Percentiles rank a stretch among this genome's conserved stretches.
Conservation (phyloP, 2,329 filamentous ascomycete species). For the Botrytis tulipae region DNA sequence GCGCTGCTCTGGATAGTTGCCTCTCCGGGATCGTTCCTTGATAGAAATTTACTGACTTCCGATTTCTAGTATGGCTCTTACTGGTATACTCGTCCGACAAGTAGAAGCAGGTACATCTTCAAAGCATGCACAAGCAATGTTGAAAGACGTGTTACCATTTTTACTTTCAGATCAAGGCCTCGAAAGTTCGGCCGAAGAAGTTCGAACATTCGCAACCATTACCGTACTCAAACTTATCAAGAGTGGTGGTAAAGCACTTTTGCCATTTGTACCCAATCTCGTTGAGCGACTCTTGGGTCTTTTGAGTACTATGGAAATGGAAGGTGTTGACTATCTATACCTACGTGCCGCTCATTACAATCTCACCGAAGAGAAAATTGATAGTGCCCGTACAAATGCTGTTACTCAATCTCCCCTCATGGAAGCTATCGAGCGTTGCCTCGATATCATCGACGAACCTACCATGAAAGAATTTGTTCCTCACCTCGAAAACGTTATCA, state of each 20-base stretch:
- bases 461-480: slow-evolving; percentile 75
- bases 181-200: slow-evolving; percentile 84
- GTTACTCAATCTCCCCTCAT: slow-evolving; percentile 87
- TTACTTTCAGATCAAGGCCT: slow-evolving; percentile 84
- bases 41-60: background rate
- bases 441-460: slow-evolving; percentile 76
- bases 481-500: slow-evolving; percentile 74
- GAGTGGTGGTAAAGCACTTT: slow-evolving; percentile 74
- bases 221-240: slow-evolving; percentile 89
- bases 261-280: slow-evolving; percentile 78
- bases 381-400: slow-evolving; percentile 77
- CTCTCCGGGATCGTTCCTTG: background rate
- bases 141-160: slow-evolving; percentile 86
- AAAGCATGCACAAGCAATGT: slow-evolving; percentile 72
- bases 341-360: slow-evolving; percentile 82
- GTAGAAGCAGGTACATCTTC: slow-evolving; percentile 74
- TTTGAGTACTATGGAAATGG: slow-evolving; percentile 83
- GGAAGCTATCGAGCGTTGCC: slow-evolving; percentile 84
- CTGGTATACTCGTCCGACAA: slow-evolving; percentile 79
- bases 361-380: slow-evolving; percentile 83
- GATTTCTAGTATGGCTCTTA: slow-evolving; percentile 67
- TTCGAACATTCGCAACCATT: slow-evolving; percentile 76
- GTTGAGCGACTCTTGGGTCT: slow-evolving; percentile 78
- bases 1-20: background rate
- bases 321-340: slow-evolving; percentile 89